A percentile compares a stretch with the other conserved stretches of the same genome.
Evolutionary conservation across 306 rosid genomes (phyloP).

Genomic region (Medicago truncatula): DNA sequence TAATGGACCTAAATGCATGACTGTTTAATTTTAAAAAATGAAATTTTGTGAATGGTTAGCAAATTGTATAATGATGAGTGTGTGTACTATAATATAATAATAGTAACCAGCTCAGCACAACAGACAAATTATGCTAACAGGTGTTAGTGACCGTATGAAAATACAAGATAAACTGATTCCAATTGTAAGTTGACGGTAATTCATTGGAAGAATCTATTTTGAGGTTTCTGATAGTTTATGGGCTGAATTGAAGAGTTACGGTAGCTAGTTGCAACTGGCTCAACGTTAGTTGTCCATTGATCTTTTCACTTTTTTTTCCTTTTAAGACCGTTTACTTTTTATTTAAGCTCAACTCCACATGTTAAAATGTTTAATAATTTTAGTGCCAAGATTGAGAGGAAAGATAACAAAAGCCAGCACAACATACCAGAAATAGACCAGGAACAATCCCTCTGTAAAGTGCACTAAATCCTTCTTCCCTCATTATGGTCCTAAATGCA

Average conservation of each 20-base stretch:
- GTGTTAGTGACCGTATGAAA: constrained; percentile 15
- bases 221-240: constrained; percentile 27
- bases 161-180: constrained; percentile 18
- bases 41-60: constrained; percentile 27
- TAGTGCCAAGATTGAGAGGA: constrained; percentile 19
- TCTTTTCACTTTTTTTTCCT: neutral
- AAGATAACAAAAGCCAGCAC: constrained; percentile 45
- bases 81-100: constrained; percentile 10
- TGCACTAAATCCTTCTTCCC: constrained; percentile 82
- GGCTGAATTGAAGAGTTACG: neutral
- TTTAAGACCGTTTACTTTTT: constrained; percentile 6
- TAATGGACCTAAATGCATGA: constrained; percentile 88
- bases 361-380: neutral
- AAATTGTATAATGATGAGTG: constrained; percentile 36
- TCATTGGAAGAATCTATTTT: constrained; percentile 8
- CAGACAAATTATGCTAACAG: neutral
- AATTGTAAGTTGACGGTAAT: neutral
- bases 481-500: constrained; percentile 90
- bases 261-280: constrained; percentile 10
- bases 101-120: constrained; percentile 12
- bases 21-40: constrained; percentile 45
- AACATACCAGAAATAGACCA: constrained; percentile 83
- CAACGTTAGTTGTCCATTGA: neutral
- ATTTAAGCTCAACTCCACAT: constrained; percentile 19
- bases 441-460: constrained; percentile 89